Evolutionary conservation across 2,329 filamentous ascomycete species (phyloP).

Genomic region (Huntiella savannae): DNA sequence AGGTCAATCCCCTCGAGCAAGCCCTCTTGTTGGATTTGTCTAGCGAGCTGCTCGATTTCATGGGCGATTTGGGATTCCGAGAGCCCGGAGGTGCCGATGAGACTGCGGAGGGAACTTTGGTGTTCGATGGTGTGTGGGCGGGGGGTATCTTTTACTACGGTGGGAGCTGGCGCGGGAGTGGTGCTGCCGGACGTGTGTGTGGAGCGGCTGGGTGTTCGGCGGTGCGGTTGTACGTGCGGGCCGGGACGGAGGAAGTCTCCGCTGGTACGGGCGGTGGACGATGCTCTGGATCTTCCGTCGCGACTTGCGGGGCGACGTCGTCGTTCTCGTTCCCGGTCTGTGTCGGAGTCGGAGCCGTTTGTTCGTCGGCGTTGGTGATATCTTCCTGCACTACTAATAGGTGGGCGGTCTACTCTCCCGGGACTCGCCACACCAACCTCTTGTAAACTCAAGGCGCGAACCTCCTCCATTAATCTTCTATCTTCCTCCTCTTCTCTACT

Average conservation of each 20-base stretch:
- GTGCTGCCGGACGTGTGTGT: neutral
- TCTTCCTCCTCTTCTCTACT: conserved; percentile 34
- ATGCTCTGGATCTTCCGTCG: conserved; percentile 10
- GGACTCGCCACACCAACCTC: conserved; percentile 34
- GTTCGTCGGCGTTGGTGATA: conserved; percentile 8
- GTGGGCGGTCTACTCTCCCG: conserved; percentile 12
- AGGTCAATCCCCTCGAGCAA: conserved; percentile 75
- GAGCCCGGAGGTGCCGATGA: conserved; percentile 63
- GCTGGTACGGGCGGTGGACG: conserved; percentile 11
- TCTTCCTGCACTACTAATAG: neutral
- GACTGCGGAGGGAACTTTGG: conserved; percentile 68
- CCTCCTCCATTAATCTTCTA: conserved; percentile 48
- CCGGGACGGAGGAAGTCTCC: conserved; percentile 22
- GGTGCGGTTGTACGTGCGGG: conserved; percentile 12
- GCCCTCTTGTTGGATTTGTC: conserved; percentile 76
- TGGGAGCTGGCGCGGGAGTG: neutral
- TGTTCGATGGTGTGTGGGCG: conserved; percentile 51
- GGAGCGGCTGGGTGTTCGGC: neutral
- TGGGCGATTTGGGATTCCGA: conserved; percentile 64
- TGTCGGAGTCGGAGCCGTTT: conserved; percentile 8
- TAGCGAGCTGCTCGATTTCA: conserved; percentile 76
- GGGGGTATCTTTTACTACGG: conserved; percentile 13
- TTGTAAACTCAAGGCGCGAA: conserved; percentile 53
- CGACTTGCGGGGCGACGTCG: conserved; percentile 15
- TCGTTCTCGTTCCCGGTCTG: conserved; percentile 11